Conservation (phyloP, 2,329 filamentous ascomycete species). For the Colletotrichum sp. region DNA sequence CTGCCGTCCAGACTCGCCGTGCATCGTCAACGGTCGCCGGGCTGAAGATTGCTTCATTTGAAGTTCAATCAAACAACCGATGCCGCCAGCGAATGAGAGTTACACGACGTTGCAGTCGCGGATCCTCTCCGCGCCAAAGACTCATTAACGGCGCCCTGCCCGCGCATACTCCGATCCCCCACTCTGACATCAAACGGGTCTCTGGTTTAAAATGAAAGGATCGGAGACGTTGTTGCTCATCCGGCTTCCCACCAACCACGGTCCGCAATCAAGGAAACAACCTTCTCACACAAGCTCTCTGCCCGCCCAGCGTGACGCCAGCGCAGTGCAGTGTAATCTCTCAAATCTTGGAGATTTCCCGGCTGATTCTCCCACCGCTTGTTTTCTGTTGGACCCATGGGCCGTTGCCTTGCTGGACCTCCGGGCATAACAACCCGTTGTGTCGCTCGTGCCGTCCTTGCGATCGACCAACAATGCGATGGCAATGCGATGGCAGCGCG, state of each 20-base stretch:
- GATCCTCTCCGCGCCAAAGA: conserved; percentile 12
- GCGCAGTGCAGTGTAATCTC: neutral
- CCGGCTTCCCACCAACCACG: conserved; percentile 14
- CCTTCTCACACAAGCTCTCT: conserved; percentile 12
- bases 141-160: neutral
- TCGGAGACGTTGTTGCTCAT: conserved; percentile 1
- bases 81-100: conserved; percentile 7
- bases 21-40: neutral
- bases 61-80: conserved; percentile 14
- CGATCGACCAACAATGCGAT: neutral
- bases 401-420: neutral
- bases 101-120: conserved; percentile 15
- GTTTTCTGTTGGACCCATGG: neutral
- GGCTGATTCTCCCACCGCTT: conserved; percentile 1
- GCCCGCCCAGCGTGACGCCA: conserved; percentile 10
- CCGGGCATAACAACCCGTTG: neutral
- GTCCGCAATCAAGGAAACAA: conserved; percentile 13
- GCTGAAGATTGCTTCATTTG: conserved; percentile 18
- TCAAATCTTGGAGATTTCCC: conserved; percentile 12
- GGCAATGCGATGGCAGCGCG: neutral
- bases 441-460: neutral
- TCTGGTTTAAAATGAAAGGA: conserved; percentile 20
- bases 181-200: conserved; percentile 19
- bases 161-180: conserved; percentile 10
- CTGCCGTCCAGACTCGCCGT: neutral